Percentiles rank a stretch among this genome's conserved stretches.
phyloP scores from a whole-genome alignment of 176 grass and related monocot genomes.

The Microstegium vimineum region DNA sequence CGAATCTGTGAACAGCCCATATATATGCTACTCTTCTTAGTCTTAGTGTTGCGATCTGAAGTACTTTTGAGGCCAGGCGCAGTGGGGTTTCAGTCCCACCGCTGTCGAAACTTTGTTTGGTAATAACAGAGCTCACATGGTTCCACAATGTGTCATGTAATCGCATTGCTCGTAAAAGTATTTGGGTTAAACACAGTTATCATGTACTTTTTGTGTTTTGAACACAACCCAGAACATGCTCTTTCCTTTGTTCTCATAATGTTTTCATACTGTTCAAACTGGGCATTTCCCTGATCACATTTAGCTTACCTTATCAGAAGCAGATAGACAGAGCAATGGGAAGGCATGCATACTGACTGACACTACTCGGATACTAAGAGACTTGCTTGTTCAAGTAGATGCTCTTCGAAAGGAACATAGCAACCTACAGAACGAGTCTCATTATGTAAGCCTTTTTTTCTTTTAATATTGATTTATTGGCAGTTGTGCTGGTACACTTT shows the following conservation, averaged over 20 bases:
- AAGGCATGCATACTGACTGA: slow-evolving; percentile 76
- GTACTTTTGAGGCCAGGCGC: neutral
- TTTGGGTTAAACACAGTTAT: neutral
- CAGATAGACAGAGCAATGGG: slow-evolving; percentile 69
- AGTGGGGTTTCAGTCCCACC: neutral
- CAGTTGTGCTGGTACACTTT: neutral
- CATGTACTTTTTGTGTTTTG: neutral
- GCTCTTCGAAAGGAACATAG: slow-evolving; percentile 60
- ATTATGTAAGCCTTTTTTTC: slow-evolving; percentile 64
- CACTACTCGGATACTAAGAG: slow-evolving; percentile 58
- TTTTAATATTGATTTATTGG: neutral
- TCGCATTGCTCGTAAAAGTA: neutral
- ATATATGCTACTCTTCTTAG: neutral
- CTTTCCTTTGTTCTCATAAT: neutral
- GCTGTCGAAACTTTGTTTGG: neutral
- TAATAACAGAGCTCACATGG: neutral
- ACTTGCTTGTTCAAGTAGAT: slow-evolving; percentile 65
- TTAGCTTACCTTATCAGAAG: slow-evolving; percentile 49
- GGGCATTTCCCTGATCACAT: slow-evolving; percentile 12
- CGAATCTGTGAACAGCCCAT: neutral
- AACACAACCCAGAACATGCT: neutral
- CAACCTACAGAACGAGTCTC: slow-evolving; percentile 70
- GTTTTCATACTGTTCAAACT: neutral
- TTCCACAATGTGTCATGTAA: neutral
- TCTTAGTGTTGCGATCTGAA: neutral